Percentiles rank a stretch among this genome's conserved stretches.
These are phyloP conservation scores for Trypanosomatidae sp. DNA, from an alignment of 208 protist species.

Conservation along the genomic window DNA sequence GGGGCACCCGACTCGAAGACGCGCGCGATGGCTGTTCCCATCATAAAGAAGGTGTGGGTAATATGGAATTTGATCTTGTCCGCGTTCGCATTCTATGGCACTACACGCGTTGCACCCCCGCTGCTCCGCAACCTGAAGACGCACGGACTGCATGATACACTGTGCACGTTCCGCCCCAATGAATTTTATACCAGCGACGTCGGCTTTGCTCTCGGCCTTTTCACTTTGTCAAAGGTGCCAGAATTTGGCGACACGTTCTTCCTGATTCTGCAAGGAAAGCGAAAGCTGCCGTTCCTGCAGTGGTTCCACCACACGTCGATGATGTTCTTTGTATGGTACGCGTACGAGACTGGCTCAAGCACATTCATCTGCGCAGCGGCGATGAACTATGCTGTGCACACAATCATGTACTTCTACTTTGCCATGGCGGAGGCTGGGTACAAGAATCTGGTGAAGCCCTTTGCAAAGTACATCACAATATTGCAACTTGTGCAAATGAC, in stretches of 20 bases:
- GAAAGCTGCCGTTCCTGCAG: conserved; percentile 67
- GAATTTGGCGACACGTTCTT: conserved; percentile 82
- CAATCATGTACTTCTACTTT: conserved; percentile 94
- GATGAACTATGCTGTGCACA: conserved; percentile 91
- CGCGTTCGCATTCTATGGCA: conserved; percentile 69
- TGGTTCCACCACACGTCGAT: conserved; percentile 89
- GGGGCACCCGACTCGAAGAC: conserved; percentile 11
- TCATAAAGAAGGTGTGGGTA: conserved; percentile 38
- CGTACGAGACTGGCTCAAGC: conserved; percentile 33
- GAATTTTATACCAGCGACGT: conserved; percentile 38
- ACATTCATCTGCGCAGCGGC: conserved; percentile 65
- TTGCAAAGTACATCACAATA: conserved; percentile 75
- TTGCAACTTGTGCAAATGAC: conserved; percentile 87
- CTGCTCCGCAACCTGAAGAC: conserved; percentile 16
- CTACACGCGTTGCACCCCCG: conserved; percentile 33
- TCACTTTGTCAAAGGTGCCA: conserved; percentile 71
- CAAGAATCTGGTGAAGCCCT: conserved; percentile 37
- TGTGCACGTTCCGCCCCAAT: conserved; percentile 43
- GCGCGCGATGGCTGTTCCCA: conserved; percentile 6
- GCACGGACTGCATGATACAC: conserved; percentile 37
- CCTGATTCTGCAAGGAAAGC: conserved; percentile 49
- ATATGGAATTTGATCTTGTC: conserved; percentile 87
- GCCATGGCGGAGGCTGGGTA: conserved; percentile 42
- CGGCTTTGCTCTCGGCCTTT: conserved; percentile 62
- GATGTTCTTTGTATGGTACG: conserved; percentile 84